A percentile compares a stretch with the other conserved stretches of the same genome.
These are phyloP conservation scores for Blepharisma stoltei DNA, from an alignment of 73 alveolate species.

Conservation along the genomic window DNA sequence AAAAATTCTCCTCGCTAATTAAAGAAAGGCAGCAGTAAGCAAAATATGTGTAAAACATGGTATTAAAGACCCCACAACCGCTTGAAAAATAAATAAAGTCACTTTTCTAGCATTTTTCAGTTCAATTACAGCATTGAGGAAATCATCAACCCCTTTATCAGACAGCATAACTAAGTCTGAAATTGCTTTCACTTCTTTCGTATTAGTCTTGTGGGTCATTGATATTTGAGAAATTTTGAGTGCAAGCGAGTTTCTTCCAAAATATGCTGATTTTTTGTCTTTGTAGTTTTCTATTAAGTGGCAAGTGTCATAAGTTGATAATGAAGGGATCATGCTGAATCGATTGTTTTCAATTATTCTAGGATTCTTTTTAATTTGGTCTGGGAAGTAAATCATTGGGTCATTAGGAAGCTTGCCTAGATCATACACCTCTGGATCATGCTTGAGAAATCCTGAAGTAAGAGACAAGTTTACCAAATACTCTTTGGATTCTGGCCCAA, in stretches of 20 bases:
- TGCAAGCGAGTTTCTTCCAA: slow-evolving; percentile 15
- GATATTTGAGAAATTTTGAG: not conserved
- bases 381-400: not conserved
- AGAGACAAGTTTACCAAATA: not conserved
- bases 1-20: too few species aligned
- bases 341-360: not conserved
- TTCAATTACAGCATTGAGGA: not conserved
- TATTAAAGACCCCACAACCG: not conserved
- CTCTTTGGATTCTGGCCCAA: slow-evolving; percentile 3
- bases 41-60: not conserved
- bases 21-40: too few species aligned
- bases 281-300: not conserved
- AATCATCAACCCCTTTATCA: slow-evolving; percentile 3
- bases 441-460: not conserved
- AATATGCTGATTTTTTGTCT: not conserved
- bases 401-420: not conserved
- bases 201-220: not conserved
- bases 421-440: not conserved
- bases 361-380: not conserved
- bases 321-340: not conserved
- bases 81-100: not conserved
- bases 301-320: not conserved
- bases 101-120: not conserved
- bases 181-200: slow-evolving; percentile 5
- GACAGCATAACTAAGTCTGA: slow-evolving; percentile 9